Conservation (phyloP, 495 filamentous ascomycete species). For the Staphylotrichum longicolle region DNA sequence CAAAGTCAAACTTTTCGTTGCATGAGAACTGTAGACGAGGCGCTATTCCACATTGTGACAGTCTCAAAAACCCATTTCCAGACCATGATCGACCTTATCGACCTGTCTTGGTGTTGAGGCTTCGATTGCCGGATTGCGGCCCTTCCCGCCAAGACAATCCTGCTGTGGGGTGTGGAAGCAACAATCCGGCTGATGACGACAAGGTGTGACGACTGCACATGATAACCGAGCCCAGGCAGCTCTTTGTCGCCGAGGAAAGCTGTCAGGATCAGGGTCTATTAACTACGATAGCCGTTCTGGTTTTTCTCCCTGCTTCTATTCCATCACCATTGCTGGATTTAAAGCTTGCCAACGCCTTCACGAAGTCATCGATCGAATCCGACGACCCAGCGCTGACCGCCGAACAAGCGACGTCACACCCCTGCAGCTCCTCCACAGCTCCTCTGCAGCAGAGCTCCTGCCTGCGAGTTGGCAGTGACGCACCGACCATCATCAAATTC, state of each 20-base stretch:
- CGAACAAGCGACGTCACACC: conserved; percentile 13
- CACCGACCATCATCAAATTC: conserved; percentile 35
- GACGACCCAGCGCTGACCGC: not conserved
- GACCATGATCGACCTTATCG: too few species aligned
- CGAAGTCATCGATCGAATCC: not conserved
- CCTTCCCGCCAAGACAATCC: conserved; percentile 7
- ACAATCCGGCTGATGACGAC: conserved; percentile 10
- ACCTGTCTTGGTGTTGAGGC: too few species aligned
- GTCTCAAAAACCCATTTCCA: too few species aligned
- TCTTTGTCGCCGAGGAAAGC: not conserved
- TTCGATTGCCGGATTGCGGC: too few species aligned
- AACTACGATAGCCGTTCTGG: too few species aligned
- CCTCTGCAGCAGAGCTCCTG: too few species aligned
- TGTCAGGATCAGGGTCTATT: not conserved
- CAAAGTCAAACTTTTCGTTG: too few species aligned
- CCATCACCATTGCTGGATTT: not conserved
- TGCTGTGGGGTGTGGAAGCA: not conserved
- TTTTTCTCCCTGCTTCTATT: not conserved
- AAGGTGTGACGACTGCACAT: conserved; percentile 17
- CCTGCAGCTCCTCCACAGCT: conserved; percentile 8
- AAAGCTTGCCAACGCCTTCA: not conserved
- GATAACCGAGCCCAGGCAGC: conserved; percentile 7
- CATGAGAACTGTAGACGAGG: too few species aligned
- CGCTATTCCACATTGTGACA: too few species aligned
- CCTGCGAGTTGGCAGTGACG: conserved; percentile 23